Conservation (phyloP, 1,139 yeast genomes). For the Chernovozyma aurita region DNA sequence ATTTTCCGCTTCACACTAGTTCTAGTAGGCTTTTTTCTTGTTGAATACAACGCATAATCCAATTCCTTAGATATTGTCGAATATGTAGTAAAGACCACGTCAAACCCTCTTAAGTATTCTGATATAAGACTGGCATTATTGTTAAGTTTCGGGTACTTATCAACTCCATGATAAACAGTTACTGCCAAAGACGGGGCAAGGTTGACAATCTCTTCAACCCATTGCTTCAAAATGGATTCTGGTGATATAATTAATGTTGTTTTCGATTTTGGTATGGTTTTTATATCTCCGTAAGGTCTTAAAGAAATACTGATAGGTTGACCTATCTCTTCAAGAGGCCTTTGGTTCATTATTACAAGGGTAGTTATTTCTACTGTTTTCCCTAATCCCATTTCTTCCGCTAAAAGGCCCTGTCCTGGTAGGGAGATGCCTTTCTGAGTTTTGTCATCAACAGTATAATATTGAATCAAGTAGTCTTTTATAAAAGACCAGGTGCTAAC, state of each 20-base stretch:
- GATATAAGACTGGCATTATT: slow-evolving; percentile 42
- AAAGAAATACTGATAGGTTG: slow-evolving; percentile 32
- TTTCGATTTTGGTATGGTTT: slow-evolving; percentile 50
- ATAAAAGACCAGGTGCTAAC: slow-evolving; percentile 31
- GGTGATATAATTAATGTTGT: slow-evolving; percentile 86
- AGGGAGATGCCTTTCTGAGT: slow-evolving; percentile 10
- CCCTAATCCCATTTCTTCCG: slow-evolving; percentile 97
- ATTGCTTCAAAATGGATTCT: slow-evolving; percentile 72
- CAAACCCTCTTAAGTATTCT: slow-evolving; percentile 50
- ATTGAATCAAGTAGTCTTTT: slow-evolving; percentile 20
- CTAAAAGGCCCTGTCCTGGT: slow-evolving; percentile 65
- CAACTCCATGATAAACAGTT: slow-evolving; percentile 60
- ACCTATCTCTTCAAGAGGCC: slow-evolving; percentile 43
- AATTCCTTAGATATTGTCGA: slow-evolving; percentile 64
- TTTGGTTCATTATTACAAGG: slow-evolving; percentile 53
- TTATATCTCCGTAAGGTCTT: slow-evolving; percentile 29
- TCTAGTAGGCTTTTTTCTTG: slow-evolving; percentile 50
- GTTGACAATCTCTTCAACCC: slow-evolving; percentile 68
- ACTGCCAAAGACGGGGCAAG: slow-evolving; percentile 58
- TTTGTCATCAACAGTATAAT: slow-evolving; percentile 13
- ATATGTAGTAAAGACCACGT: slow-evolving; percentile 82
- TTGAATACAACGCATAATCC: slow-evolving; percentile 74
- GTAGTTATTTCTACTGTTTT: slow-evolving; percentile 84
- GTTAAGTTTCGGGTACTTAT: slow-evolving; percentile 41
- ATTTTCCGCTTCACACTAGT: slow-evolving; percentile 11